Evolutionary conservation across 352 stramenopile genomes (phyloP), one percentile per base, ranked within the genome.

Genomic region (Phytophthora vignae): DNA sequence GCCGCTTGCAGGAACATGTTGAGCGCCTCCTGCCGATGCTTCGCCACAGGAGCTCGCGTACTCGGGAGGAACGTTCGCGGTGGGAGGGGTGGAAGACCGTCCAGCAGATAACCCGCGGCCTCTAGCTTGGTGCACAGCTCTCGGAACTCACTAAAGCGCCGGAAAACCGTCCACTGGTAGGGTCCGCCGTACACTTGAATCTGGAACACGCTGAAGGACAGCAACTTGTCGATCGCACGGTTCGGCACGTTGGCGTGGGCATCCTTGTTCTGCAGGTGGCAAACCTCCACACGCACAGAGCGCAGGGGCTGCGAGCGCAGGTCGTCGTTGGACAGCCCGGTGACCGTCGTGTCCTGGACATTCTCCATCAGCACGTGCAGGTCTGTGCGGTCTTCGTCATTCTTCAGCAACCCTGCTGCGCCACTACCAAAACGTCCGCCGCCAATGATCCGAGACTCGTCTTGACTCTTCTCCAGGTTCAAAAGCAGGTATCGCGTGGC

Each of bases 261-360:
- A 66, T 96, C 89, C 64, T 94, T 93, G 82, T 96, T 96, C 67
- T 95, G 85, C 56, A 96, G 64, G 67, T 96, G 89, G 61, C 89
- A 96, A 21, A 96, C 71, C 74, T 96, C 89, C 40, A 96, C 85
- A 49, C 88, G 86, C 44, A 96, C 85, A 4, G 85, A 92, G 17
- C 89, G 87, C 46, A 96, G 77, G 12, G 89, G 89, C 62, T 96
- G 89, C 21, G 83, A 82, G 27, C 79, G 82, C 31, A 96, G 69
- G 54, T 96, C 89, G 7, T 93, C 79, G 27, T 79, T 81, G 8
- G 80, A 89, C 36, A 96, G 54, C 1, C 86, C 87, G n/a, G 83
- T 85, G 29, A 96, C 85, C 56, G 89, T 91, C 33, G 85, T 93
- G 50, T 96, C 88, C 50, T 93, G 84, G 3, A 93, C 73, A 46